Conservation (phyloP, 169 alveolate species). For the Cryptosporidium parvum region DNA sequence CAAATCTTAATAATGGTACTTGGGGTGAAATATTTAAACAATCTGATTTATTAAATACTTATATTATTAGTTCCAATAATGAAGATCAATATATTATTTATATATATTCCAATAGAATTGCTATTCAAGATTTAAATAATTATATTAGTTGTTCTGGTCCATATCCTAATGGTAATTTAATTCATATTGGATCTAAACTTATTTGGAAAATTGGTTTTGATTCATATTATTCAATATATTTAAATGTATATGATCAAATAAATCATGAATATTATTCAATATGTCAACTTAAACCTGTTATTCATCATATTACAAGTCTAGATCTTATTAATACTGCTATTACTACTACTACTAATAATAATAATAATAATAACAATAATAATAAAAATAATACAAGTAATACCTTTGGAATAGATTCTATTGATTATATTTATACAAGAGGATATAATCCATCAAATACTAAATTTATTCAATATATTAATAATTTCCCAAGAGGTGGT, state of each 20-base stretch:
- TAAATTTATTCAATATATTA: slow-evolving; percentile 4
- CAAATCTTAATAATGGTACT: slow-evolving; percentile 47
- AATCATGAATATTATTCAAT: slow-evolving; percentile 8
- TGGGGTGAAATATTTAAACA: slow-evolving; percentile 32
- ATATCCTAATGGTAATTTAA: slow-evolving; percentile 15
- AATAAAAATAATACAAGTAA: neutral
- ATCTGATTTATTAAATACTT: slow-evolving; percentile 21
- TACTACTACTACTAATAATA: neutral
- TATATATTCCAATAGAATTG: slow-evolving; percentile 32
- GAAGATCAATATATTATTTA: slow-evolving; percentile 6
- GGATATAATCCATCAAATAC: slow-evolving; percentile 34
- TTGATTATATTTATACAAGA: slow-evolving; percentile 11
- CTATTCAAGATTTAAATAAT: slow-evolving; percentile 5
- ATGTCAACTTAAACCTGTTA: slow-evolving; percentile 1
- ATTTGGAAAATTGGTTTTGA: slow-evolving; percentile 35
- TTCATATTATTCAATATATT: neutral
- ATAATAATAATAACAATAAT: neutral
- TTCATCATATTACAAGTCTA: neutral
- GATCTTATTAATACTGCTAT: neutral
- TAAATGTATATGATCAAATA: neutral
- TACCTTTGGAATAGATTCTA: slow-evolving; percentile 16
- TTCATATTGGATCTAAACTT: neutral
- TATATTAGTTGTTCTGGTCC: slow-evolving; percentile 39
- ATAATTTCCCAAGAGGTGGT: slow-evolving; percentile 35
- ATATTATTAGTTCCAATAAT: neutral